Evolutionary conservation across 768 basidiomycete species (phyloP).

Genomic region (Cantharellus cinnabarinus): DNA sequence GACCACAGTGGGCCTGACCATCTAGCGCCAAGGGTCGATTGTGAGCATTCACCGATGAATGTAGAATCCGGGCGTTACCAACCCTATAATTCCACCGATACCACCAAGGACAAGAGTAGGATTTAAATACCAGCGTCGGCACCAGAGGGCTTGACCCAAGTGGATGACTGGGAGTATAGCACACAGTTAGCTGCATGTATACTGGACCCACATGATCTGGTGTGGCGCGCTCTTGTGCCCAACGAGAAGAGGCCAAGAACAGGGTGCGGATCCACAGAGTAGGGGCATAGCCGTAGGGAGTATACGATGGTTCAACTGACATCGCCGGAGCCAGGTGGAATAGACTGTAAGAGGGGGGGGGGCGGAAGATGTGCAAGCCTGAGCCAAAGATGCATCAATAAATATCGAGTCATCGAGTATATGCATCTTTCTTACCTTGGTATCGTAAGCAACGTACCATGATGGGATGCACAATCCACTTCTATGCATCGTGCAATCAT

Average conservation of each 20-base stretch:
- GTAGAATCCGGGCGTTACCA: constrained; percentile 15
- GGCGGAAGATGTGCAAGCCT: too few species aligned
- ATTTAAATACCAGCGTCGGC: constrained; percentile 32
- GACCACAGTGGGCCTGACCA: not conserved
- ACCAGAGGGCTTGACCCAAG: constrained; percentile 23
- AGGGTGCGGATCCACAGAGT: constrained; percentile 20
- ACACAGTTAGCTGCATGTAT: too few species aligned
- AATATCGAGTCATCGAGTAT: too few species aligned
- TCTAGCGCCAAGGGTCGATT: not conserved
- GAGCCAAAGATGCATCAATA: too few species aligned
- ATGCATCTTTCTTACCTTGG: too few species aligned
- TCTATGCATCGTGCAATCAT: too few species aligned
- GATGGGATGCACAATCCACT: too few species aligned
- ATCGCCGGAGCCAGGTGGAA: too few species aligned
- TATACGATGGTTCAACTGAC: too few species aligned
- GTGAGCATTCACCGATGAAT: not conserved
- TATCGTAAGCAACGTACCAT: too few species aligned
- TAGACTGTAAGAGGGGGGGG: too few species aligned
- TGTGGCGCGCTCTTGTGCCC: not conserved
- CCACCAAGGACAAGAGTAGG: constrained; percentile 30
- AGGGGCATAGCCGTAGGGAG: constrained; percentile 24
- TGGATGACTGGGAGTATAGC: constrained; percentile 27
- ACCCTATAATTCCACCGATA: constrained; percentile 31
- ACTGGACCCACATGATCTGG: too few species aligned
- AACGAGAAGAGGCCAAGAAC: constrained; percentile 22